phyloP scores from a whole-genome alignment of 164 flowering plant genomes.

The Litsea cubeba region DNA sequence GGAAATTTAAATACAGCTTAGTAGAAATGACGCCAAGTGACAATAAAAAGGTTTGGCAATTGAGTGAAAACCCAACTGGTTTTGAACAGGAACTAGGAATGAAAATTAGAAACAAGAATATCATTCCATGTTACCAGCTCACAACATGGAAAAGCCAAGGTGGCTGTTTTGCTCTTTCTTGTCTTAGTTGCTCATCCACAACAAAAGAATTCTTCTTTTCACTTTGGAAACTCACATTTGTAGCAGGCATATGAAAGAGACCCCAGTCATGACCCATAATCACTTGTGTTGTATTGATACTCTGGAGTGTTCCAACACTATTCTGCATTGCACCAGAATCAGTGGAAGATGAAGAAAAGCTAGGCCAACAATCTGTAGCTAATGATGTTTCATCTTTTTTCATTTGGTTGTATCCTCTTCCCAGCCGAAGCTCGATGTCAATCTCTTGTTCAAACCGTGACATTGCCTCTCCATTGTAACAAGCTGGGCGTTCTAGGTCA shows the following conservation, averaged over 20 bases:
- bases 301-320: constrained; percentile 2
- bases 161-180: constrained; percentile 44
- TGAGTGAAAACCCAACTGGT: too few species aligned
- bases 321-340: constrained; percentile 38
- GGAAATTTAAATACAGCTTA: too few species aligned
- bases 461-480: not conserved
- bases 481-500: constrained; percentile 51
- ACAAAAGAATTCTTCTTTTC: constrained; percentile 15
- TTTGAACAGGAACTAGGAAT: not conserved
- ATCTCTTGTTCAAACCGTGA: not conserved
- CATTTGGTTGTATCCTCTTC: constrained; percentile 29
- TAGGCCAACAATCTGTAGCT: constrained; percentile 44
- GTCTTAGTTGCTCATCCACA: constrained; percentile 38
- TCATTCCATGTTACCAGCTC: constrained; percentile 51
- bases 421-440: constrained; percentile 49
- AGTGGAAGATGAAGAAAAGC: constrained; percentile 57
- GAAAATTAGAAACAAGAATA: not conserved
- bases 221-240: constrained; percentile 1
- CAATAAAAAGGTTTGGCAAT: not conserved
- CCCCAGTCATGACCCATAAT: constrained; percentile 22
- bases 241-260: constrained; percentile 4
- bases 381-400: constrained; percentile 29
- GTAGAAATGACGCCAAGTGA: too few species aligned
- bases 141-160: constrained; percentile 70
- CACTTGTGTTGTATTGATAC: constrained; percentile 13